phyloP scores from a whole-genome alignment of 306 rosid species.

The Ziziphus jujuba region DNA sequence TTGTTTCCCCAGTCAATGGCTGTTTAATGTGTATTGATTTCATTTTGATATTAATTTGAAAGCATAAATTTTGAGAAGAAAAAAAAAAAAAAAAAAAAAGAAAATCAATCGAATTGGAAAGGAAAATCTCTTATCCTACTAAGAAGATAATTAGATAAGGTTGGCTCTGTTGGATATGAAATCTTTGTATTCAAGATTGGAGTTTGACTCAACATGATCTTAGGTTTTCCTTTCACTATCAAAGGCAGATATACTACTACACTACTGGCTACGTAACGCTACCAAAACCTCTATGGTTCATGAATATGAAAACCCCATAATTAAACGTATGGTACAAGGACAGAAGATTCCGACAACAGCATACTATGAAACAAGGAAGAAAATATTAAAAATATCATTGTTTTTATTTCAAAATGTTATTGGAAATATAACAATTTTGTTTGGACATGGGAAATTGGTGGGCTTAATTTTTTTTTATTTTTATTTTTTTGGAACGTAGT shows the following conservation, averaged over 20 bases:
- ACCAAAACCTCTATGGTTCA: background rate
- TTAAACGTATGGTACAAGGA: background rate
- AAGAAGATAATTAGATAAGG: conserved; percentile 28
- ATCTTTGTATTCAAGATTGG: conserved; percentile 13
- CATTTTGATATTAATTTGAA: background rate
- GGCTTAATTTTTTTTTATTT: background rate
- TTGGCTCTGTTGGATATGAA: conserved; percentile 17
- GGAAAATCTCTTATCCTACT: conserved; percentile 23
- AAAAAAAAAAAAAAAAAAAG: background rate
- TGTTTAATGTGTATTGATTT: background rate
- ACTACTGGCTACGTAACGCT: background rate
- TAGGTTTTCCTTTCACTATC: conserved; percentile 9
- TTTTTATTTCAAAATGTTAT: background rate
- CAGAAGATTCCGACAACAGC: background rate
- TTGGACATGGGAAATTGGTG: background rate
- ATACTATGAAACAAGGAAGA: background rate
- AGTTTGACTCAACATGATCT: conserved; percentile 11
- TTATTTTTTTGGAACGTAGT: conserved; percentile 20
- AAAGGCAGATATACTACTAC: background rate
- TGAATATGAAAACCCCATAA: background rate
- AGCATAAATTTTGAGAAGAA: background rate
- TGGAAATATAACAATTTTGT: background rate
- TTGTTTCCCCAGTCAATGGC: background rate
- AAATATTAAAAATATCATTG: too few species aligned
- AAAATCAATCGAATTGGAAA: background rate